Base-by-base conservation (phyloP, 352 stramenopile species). In the Globisporangium recalcitrans region DNA sequence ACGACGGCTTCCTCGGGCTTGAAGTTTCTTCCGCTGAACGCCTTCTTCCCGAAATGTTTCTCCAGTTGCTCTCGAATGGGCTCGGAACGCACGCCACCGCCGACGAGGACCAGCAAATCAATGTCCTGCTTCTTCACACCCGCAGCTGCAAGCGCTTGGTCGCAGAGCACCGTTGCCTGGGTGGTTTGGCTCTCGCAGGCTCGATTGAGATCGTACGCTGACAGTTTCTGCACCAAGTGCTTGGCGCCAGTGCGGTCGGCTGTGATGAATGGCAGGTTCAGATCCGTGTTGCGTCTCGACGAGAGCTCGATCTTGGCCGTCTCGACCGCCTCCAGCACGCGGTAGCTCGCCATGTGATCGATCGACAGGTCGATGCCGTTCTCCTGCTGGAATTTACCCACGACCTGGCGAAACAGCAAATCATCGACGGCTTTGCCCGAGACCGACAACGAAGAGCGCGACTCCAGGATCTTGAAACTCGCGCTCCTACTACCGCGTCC, bases 191-290 rank as follows among this genome's bases (percentile, higher is more conserved):
- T 34, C 56, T 88, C 77, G 16, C 79, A 76, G 44, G 82, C 66
- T 8, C 73, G 75, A 2, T 58, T 60, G 16, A 92, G 65, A 38
- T 88, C 75, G 32, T 80, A 87, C 5, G 72, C 65, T 10, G 80
- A 78, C 4, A 92, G 42, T 56, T 74, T 82, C 42, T 89, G 82
- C 19, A 89, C 74, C 26, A 90, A 69, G 55, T 92, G 82, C 57
- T 89, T 90, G 42, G 78, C 82, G 2, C 82, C 82, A 0, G 72
- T 87, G 22, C 68, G 66, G 58, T 92, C 75, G 1, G 82, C 82
- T 0, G 82, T 91, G 64, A 91, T 89, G 62, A 91, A 91, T 46
- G 82, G 82, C 0, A 92, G 69, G 60, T 92, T 88, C 42, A 90
- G 74, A 29, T 89, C 80, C 1, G 77, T 89, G 58, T 64, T 81